Evolutionary conservation across 2,329 filamentous ascomycete species (phyloP), one percentile per base, ranked within the genome.

Genomic region (Juglanconis juglandina): DNA sequence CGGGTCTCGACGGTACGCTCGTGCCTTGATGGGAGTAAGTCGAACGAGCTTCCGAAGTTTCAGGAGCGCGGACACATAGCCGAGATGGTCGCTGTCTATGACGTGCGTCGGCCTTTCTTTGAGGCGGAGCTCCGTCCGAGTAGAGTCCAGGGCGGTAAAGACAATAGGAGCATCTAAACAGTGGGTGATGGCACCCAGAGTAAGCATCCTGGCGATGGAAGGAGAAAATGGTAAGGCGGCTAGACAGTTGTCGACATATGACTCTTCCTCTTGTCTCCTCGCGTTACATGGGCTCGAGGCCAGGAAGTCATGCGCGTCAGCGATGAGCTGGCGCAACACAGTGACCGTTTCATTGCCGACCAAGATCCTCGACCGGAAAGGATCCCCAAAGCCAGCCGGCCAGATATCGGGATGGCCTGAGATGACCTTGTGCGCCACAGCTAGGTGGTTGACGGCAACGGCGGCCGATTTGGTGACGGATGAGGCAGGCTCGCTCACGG

Each of bases 281-380:
- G 35, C 17, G 33, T 34, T 24, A 11, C 11, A n/a, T 9, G 56
- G 42, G 9, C 5, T 44, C 7, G 42, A 37, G 5, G 13, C 30
- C 3, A 61, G 49, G 14, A 52, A 62, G 47, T 32, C n/a, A 13
- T n/a, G 48, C n/a, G 60, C 56, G 2, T 17, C 47, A 11, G 4
- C 30, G 46, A 48, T 54, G 1, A 52, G 41, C 3, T 24, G 32
- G 33, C 17, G 56, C 17, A 62, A 17, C n/a, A 30, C 32, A 9
- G 32, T 13, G 37, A 55, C 30, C 14, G 48, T 51, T 13, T 7
- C 11, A 9, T 30, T 34, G n/a, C 34, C 34, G 30, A 62, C 33
- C n/a, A 62, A 17, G 49, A 62, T 44, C 11, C 10, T 55, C 5
- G 60, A 30, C 32, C 30, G 56, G 32, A 62, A 62, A 8, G 60